Percentiles rank a stretch among this genome's conserved stretches.
Evolutionary conservation across 148 eudicot genomes (phyloP).

Genomic region (Fagopyrum esculentum): DNA sequence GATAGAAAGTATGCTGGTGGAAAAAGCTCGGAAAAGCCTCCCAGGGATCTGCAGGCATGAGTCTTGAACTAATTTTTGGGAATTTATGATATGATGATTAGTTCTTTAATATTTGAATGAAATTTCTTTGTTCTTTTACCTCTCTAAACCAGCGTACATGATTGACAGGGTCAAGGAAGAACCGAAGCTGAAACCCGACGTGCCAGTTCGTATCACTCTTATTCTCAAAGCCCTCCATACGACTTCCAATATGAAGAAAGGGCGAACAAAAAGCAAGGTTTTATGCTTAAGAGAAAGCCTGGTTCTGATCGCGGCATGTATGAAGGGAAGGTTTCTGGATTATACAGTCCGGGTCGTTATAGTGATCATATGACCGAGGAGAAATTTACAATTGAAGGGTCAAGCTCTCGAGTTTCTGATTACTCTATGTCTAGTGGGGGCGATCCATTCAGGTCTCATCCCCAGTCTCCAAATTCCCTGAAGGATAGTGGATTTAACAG

Average conservation of each 20-base stretch:
- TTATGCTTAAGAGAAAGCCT: conserved; percentile 63
- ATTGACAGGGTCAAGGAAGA: conserved; percentile 37
- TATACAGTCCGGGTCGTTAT: conserved; percentile 67
- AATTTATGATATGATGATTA: not conserved
- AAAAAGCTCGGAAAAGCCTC: conserved; percentile 62
- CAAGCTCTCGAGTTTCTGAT: conserved; percentile 58
- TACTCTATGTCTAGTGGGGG: conserved; percentile 65
- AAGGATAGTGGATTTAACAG: conserved; percentile 46
- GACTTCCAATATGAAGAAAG: conserved; percentile 94
- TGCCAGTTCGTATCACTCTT: conserved; percentile 95
- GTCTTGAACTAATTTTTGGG: conserved; percentile 7
- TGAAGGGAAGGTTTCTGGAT: conserved; percentile 55
- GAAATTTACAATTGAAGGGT: conserved; percentile 58
- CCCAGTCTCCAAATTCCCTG: conserved; percentile 55
- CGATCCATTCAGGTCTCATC: conserved; percentile 56
- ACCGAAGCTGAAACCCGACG: conserved; percentile 70
- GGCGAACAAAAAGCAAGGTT: conserved; percentile 59
- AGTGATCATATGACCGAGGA: conserved; percentile 58
- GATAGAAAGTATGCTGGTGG: conserved; percentile 60
- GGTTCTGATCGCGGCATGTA: conserved; percentile 73
- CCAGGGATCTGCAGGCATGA: conserved; percentile 54
- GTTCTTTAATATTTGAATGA: not conserved
- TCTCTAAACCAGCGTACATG: not conserved
- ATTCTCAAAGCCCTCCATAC: conserved; percentile 95
- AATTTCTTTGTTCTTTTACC: conserved; percentile 1